Conservation (phyloP, 768 basidiomycete species). For the Ramaria sp. region DNA sequence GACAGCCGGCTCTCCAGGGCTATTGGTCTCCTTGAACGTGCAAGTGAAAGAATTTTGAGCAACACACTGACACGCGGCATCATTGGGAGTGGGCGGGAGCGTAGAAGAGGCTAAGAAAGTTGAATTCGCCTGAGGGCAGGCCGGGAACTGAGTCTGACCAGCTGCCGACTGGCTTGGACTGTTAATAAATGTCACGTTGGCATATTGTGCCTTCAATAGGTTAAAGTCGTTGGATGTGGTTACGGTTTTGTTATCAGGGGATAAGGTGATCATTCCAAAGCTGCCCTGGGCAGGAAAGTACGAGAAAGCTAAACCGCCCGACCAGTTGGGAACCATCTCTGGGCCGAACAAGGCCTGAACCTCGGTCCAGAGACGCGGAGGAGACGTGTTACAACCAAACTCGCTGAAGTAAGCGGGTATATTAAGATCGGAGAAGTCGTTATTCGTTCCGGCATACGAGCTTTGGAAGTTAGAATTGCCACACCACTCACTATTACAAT, state of each 20-base stretch:
- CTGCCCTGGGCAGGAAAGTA: conserved; percentile 78
- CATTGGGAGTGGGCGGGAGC: conserved; percentile 78
- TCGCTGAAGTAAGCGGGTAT: conserved; percentile 86
- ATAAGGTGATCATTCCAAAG: conserved; percentile 81
- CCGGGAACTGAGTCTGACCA: conserved; percentile 34
- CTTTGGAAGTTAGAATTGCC: conserved; percentile 46
- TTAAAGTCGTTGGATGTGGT: conserved; percentile 59
- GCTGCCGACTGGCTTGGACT: conserved; percentile 50
- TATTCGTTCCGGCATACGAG: conserved; percentile 33
- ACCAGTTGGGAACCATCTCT: conserved; percentile 71
- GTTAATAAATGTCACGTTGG: conserved; percentile 42
- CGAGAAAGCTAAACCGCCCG: conserved; percentile 81
- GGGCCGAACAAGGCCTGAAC: conserved; percentile 58
- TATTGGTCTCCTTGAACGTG: conserved; percentile 50
- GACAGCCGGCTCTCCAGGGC: conserved; percentile 38
- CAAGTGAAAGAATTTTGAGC: conserved; percentile 54
- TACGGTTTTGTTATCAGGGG: conserved; percentile 52
- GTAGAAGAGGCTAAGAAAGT: conserved; percentile 53
- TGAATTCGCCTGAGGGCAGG: conserved; percentile 55
- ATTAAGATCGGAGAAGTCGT: conserved; percentile 38
- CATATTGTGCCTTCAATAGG: conserved; percentile 54
- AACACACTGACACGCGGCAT: conserved; percentile 70
- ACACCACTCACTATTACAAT: conserved; percentile 63
- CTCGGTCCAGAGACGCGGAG: conserved; percentile 74
- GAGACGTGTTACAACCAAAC: conserved; percentile 60